Evolutionary conservation across 1,284 basidiomycete genomes (phyloP).

Genomic region (Malassezia furfur): DNA sequence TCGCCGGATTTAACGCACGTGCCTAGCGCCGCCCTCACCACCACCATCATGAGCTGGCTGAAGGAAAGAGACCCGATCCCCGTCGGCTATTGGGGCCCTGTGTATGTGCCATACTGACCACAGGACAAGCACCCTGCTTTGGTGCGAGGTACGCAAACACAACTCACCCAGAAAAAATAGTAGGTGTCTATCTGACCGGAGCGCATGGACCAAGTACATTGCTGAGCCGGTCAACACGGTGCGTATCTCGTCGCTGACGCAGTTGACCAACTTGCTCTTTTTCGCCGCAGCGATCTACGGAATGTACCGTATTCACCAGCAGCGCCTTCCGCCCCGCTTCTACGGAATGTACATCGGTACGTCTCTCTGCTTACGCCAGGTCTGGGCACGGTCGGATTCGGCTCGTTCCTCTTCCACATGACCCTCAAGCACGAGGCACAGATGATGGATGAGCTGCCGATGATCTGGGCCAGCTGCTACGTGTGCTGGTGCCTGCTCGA

Average conservation of each 20-base stretch:
- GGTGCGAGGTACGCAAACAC: slow-evolving; percentile 37
- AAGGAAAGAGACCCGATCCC: slow-evolving; percentile 11
- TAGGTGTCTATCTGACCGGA: neutral
- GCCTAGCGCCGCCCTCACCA: neutral
- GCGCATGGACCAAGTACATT: slow-evolving; percentile 28
- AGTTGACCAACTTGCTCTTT: slow-evolving; percentile 51
- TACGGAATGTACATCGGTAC: slow-evolving; percentile 21
- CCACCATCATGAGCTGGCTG: slow-evolving; percentile 13
- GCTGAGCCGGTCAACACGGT: slow-evolving; percentile 41
- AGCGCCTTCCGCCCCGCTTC: slow-evolving; percentile 29
- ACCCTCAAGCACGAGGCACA: slow-evolving; percentile 43
- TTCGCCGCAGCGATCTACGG: slow-evolving; percentile 50
- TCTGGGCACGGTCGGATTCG: slow-evolving; percentile 32
- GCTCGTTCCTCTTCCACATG: slow-evolving; percentile 38
- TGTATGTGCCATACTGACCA: neutral
- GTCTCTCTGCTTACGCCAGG: slow-evolving; percentile 7
- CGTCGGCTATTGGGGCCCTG: slow-evolving; percentile 35
- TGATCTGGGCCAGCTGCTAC: slow-evolving; percentile 42
- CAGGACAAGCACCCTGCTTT: slow-evolving; percentile 35
- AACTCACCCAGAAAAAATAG: neutral
- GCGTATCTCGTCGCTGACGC: slow-evolving; percentile 47
- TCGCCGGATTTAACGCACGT: neutral
- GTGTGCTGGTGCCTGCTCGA: slow-evolving; percentile 38
- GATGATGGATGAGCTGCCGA: slow-evolving; percentile 45
- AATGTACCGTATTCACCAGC: slow-evolving; percentile 12